Evolutionary conservation across 192 early-diverging fungal species (phyloP).

Genomic region (Umbelopsis ramanniana): DNA sequence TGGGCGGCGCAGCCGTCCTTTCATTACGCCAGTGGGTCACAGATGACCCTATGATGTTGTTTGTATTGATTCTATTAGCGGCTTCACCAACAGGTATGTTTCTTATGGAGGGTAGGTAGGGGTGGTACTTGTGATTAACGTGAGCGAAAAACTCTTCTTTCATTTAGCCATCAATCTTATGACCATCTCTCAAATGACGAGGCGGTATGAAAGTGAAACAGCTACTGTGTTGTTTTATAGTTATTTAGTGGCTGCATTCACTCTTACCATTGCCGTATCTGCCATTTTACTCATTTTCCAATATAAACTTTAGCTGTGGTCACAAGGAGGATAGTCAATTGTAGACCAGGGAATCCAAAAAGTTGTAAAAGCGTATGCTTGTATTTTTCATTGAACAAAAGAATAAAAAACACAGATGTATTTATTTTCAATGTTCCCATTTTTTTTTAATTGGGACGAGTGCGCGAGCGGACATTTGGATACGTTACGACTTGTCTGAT

Average conservation of each 20-base stretch:
- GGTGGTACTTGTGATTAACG: background rate
- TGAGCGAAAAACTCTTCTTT: background rate
- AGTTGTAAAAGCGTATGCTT: no score
- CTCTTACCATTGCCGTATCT: slow-evolving; percentile 9
- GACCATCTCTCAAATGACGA: slow-evolving; percentile 27
- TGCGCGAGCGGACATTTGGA: no score
- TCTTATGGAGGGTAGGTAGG: background rate
- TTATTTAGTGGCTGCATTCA: slow-evolving; percentile 12
- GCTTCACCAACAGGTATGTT: slow-evolving; percentile 22
- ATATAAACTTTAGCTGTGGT: background rate
- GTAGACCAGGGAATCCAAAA: no score
- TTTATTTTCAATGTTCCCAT: no score
- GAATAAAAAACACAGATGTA: no score
- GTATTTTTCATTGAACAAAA: no score
- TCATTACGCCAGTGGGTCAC: slow-evolving; percentile 2
- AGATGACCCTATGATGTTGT: slow-evolving; percentile 32
- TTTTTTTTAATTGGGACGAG: no score
- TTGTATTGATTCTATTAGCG: slow-evolving; percentile 27
- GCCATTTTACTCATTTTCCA: background rate
- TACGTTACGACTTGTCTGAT: no score
- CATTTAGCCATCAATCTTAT: slow-evolving; percentile 33
- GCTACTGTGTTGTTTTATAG: slow-evolving; percentile 29
- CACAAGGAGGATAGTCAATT: background rate
- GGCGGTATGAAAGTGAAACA: slow-evolving; percentile 25
- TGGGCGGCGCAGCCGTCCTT: slow-evolving; percentile 18